Evolutionary conservation across 73 alveolate species (phyloP).

Genomic region (Paramecium pentaurelia): DNA sequence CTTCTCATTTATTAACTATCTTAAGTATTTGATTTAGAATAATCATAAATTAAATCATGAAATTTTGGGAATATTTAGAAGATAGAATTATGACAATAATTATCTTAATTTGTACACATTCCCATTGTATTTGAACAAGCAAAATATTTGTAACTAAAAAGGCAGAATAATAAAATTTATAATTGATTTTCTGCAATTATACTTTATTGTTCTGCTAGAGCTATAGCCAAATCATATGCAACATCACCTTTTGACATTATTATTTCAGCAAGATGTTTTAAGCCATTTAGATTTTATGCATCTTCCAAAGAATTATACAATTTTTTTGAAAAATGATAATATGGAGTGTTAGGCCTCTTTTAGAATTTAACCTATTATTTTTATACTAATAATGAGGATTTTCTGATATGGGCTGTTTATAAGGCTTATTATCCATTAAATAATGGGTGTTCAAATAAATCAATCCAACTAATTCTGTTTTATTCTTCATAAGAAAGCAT

Average conservation of each 20-base stretch:
- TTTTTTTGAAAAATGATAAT: neutral
- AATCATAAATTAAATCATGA: neutral
- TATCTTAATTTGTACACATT: neutral
- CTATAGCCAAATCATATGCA: neutral
- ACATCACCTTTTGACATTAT: neutral
- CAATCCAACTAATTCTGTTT: neutral
- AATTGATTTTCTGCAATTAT: neutral
- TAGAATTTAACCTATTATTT: neutral
- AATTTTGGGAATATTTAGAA: neutral
- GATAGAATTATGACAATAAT: neutral
- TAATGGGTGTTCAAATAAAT: neutral
- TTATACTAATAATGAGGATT: neutral
- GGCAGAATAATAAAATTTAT: neutral
- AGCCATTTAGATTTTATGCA: neutral
- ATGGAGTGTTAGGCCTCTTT: neutral
- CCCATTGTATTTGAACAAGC: neutral
- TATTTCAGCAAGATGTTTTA: neutral
- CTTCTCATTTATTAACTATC: neutral
- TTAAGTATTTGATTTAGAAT: neutral
- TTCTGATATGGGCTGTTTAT: neutral
- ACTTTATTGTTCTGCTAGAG: neutral
- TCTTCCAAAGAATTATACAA: neutral
- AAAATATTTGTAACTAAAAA: neutral
- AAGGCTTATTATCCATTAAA: neutral
- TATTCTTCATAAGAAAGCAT: constrained; percentile 6